These are phyloP conservation scores for Xerocomellus intermedius DNA, from an alignment of 768 basidiomycete genomes.

Conservation along the genomic window DNA sequence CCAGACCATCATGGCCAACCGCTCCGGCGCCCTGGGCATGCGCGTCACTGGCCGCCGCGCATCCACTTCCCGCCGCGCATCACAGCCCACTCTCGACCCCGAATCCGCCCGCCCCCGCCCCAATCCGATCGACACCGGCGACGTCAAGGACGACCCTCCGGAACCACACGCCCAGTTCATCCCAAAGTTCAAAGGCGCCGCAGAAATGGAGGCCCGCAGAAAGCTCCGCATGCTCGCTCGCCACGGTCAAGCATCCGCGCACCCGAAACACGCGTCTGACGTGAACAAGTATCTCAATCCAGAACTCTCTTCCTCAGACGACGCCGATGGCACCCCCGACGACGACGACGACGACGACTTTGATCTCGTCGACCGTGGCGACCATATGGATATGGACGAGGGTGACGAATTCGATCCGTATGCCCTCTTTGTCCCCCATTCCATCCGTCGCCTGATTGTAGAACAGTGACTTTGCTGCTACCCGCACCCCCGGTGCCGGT, in stretches of 20 bases:
- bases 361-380: slow-evolving; percentile 46
- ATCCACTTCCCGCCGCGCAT: slow-evolving; percentile 52
- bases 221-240: slow-evolving; percentile 66
- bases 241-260: slow-evolving; percentile 35
- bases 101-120: background rate
- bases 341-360: slow-evolving; percentile 52
- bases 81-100: slow-evolving; percentile 15
- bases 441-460: background rate
- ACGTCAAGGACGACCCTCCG: slow-evolving; percentile 12
- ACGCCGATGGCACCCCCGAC: slow-evolving; percentile 45
- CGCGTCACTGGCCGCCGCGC: slow-evolving; percentile 66
- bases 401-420: slow-evolving; percentile 82
- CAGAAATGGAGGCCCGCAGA: slow-evolving; percentile 81
- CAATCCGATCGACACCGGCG: background rate
- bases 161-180: slow-evolving; percentile 56
- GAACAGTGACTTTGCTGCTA: slow-evolving; percentile 66
- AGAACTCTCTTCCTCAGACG: slow-evolving; percentile 50
- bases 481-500: slow-evolving; percentile 44
- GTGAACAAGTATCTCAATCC: slow-evolving; percentile 43
- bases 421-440: slow-evolving; percentile 28
- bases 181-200: slow-evolving; percentile 78
- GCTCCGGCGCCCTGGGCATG: slow-evolving; percentile 72
- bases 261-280: slow-evolving; percentile 24
- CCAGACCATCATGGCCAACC: slow-evolving; percentile 80
- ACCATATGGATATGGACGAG: slow-evolving; percentile 59